phyloP scores from a whole-genome alignment of 768 basidiomycete species.

The Ephemerocybe angulata region DNA sequence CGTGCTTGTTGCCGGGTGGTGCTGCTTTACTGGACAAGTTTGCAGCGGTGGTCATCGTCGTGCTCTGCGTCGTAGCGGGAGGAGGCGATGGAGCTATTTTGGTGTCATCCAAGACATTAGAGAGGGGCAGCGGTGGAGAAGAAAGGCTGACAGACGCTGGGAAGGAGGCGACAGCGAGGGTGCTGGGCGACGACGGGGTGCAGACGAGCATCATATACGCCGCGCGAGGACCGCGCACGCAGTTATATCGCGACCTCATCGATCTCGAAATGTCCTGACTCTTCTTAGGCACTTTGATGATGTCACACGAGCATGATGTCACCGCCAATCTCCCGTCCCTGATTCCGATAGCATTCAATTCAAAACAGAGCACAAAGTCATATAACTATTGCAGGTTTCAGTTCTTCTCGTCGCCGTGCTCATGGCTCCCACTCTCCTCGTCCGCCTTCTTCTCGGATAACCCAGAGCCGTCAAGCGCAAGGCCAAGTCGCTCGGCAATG shows the following conservation, averaged over 20 bases:
- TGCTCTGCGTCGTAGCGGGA: too few relatives aligned
- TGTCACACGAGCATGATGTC: not conserved
- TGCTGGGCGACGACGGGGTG: not conserved
- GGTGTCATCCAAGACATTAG: too few relatives aligned
- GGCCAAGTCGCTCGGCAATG: conserved; percentile 64
- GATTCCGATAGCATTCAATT: not conserved
- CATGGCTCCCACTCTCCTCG: conserved; percentile 14
- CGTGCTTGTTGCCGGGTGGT: conserved; percentile 29
- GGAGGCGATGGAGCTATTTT: too few relatives aligned
- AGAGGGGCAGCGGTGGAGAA: not conserved
- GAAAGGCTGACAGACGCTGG: conserved; percentile 1
- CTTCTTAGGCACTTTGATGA: not conserved
- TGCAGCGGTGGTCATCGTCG: too few relatives aligned
- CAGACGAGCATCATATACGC: not conserved
- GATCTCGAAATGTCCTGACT: not conserved
- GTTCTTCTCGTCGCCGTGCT: not conserved
- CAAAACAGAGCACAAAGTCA: not conserved
- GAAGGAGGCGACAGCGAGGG: too few relatives aligned
- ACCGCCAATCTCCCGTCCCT: not conserved
- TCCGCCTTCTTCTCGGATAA: conserved; percentile 17
- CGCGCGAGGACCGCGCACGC: not conserved
- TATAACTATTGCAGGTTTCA: not conserved
- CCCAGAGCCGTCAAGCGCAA: conserved; percentile 27
- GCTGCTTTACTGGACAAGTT: not conserved
- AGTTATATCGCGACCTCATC: not conserved